Conservation (phyloP, 305 asterid species). For the Plantago rigida region DNA sequence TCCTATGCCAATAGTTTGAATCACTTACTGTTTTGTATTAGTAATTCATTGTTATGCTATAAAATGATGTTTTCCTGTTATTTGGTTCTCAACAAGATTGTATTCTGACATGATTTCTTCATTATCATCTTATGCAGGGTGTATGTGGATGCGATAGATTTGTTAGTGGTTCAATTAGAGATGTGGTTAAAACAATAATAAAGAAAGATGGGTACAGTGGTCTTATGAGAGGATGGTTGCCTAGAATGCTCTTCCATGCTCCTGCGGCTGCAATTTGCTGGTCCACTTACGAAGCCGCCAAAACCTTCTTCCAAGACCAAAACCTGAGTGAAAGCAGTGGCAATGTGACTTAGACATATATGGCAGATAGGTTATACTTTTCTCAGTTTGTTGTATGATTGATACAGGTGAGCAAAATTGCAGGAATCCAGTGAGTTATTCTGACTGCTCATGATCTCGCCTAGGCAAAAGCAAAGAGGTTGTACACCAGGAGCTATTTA, state of each 20-base stretch:
- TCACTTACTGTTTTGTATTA: too few species aligned
- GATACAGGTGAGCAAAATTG: constrained; percentile 14
- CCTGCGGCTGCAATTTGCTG: constrained; percentile 99
- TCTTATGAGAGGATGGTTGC: constrained; percentile 90
- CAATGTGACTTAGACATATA: constrained; percentile 32
- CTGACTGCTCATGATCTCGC: neutral
- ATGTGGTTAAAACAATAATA: constrained; percentile 59
- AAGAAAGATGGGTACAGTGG: constrained; percentile 86
- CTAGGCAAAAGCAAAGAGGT: neutral
- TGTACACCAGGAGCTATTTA: constrained; percentile 5
- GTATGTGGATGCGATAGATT: constrained; percentile 95
- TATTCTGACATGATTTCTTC: neutral
- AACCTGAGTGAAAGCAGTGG: constrained; percentile 27
- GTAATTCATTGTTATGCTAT: too few species aligned
- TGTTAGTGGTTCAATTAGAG: constrained; percentile 55
- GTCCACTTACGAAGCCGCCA: constrained; percentile 91
- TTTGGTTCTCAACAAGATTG: neutral
- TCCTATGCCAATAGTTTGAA: too few species aligned
- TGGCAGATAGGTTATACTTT: constrained; percentile 4
- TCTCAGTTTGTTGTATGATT: constrained; percentile 14
- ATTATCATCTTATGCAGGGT: constrained; percentile 45
- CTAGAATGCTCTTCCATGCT: constrained; percentile 97
- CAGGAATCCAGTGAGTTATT: neutral
- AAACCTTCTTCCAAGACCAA: constrained; percentile 61
- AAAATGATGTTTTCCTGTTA: too few species aligned